phyloP scores from a whole-genome alignment of 257 asterid species.

The Parsonsia alboflavescens region DNA sequence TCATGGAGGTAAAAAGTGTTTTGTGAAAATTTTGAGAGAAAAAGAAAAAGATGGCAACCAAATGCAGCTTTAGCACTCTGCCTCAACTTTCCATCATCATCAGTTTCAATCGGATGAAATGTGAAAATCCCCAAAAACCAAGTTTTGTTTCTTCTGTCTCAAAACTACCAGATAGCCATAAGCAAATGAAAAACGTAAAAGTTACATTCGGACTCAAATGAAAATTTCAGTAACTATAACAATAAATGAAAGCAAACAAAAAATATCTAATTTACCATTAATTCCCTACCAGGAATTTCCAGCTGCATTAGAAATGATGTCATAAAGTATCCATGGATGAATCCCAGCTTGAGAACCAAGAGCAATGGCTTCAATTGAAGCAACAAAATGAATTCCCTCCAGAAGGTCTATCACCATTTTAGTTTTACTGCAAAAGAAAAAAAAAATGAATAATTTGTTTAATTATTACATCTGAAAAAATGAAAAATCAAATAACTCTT shows the following conservation, averaged over 20 bases:
- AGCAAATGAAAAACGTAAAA: neutral
- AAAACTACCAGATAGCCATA: neutral
- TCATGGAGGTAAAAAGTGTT: too few species aligned
- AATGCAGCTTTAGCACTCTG: too few species aligned
- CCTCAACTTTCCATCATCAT: neutral
- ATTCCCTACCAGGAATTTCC: constrained; percentile 84
- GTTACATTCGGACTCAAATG: neutral
- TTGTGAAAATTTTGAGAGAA: too few species aligned
- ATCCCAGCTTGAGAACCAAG: constrained; percentile 87
- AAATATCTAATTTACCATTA: neutral
- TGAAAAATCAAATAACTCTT: neutral
- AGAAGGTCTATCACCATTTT: constrained; percentile 91
- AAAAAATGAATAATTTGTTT: neutral
- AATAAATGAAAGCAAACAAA: constrained; percentile 10
- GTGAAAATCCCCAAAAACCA: neutral
- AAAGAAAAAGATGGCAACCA: too few species aligned
- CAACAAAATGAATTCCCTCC: constrained; percentile 90
- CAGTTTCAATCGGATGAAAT: neutral
- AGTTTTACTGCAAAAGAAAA: constrained; percentile 57
- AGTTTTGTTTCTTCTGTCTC: neutral
- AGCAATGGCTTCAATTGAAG: constrained; percentile 89
- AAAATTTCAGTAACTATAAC: neutral
- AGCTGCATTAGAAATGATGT: constrained; percentile 94
- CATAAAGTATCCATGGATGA: constrained; percentile 86
- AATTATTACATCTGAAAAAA: neutral